These are phyloP conservation scores for Ganoderma multipileum DNA, from an alignment of 1,284 basidiomycete species.

Conservation along the genomic window DNA sequence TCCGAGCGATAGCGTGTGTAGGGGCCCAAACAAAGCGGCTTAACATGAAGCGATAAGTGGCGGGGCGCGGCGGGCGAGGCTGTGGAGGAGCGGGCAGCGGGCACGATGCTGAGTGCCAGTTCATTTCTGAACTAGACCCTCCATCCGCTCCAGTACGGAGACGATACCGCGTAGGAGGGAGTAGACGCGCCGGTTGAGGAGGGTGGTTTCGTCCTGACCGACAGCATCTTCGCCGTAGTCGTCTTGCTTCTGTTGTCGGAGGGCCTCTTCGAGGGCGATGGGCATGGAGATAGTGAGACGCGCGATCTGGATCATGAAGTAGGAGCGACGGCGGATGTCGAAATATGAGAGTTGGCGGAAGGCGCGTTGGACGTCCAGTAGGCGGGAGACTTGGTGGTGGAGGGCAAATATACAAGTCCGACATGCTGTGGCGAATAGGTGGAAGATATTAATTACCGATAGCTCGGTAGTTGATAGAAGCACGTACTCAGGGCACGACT, in stretches of 20 bases:
- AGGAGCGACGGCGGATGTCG: slow-evolving; percentile 78
- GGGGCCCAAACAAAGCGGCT: neutral
- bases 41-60: neutral
- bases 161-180: slow-evolving; percentile 66
- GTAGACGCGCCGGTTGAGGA: slow-evolving; percentile 65
- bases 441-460: neutral
- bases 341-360: slow-evolving; percentile 81
- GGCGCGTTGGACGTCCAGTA: slow-evolving; percentile 81
- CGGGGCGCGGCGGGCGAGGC: neutral
- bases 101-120: neutral
- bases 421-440: slow-evolving; percentile 58
- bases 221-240: slow-evolving; percentile 28
- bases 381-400: slow-evolving; percentile 72
- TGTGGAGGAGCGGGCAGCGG: neutral
- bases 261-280: slow-evolving; percentile 76
- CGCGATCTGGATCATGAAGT: slow-evolving; percentile 79
- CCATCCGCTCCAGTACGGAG: slow-evolving; percentile 67
- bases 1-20: neutral
- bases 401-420: slow-evolving; percentile 79
- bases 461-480: slow-evolving; percentile 1
- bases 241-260: slow-evolving; percentile 46
- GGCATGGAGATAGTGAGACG: slow-evolving; percentile 83
- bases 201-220: slow-evolving; percentile 32
- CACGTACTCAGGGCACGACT: slow-evolving; percentile 70
- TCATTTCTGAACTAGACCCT: slow-evolving; percentile 52